Conservation (phyloP, 176 grass and related monocot species). For the maize (Zea mays) region Zm-B73-REFERENCE-NAM-5.0 NC_050099.1:230320001-230320500, state of each 20-base stretch:
- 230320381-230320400: not conserved
- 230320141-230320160: not conserved
- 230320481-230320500: not conserved
- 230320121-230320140: not conserved
- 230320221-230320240: not conserved
- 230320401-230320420: not conserved
- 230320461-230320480: not conserved
- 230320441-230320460: not conserved
- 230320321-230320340: not conserved
- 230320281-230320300: not conserved
- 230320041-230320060: not conserved
- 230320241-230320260: not conserved
- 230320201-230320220: not conserved
- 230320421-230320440: not conserved
- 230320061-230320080: constrained; percentile 1
- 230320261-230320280: not conserved
- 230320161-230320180: not conserved
- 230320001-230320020: not conserved
- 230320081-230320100: not conserved
- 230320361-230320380: not conserved
- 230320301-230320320: not conserved
- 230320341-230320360: not conserved
- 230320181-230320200: not conserved
- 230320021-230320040: not conserved
- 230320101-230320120: too few species aligned